phyloP scores from a whole-genome alignment of 352 stramenopile genomes.

The Globisporangium acanthophoron region DNA sequence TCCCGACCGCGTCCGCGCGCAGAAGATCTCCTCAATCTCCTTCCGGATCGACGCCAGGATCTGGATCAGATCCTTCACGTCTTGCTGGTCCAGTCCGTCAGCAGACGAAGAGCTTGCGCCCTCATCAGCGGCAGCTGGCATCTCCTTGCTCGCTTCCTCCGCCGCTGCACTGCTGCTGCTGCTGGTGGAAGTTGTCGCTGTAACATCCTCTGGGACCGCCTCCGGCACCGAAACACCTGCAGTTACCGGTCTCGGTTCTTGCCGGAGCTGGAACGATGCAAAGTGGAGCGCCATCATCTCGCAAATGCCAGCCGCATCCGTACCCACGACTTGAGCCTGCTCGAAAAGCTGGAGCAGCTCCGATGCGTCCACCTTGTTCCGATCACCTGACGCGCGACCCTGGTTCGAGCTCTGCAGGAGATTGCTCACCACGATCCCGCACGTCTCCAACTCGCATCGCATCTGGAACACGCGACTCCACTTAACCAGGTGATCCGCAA shows the following conservation, averaged over 20 bases:
- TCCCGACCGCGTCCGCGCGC: constrained; percentile 47
- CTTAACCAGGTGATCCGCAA: constrained; percentile 28
- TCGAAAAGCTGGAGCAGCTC: constrained; percentile 22
- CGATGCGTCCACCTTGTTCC: constrained; percentile 10
- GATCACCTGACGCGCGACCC: constrained; percentile 12
- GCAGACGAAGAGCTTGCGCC: neutral
- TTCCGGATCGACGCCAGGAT: constrained; percentile 48
- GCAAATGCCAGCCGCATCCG: constrained; percentile 21
- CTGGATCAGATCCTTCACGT: constrained; percentile 57
- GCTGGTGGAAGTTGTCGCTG: neutral
- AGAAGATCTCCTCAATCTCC: constrained; percentile 32
- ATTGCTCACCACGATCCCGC: constrained; percentile 28
- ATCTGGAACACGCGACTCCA: constrained; percentile 44
- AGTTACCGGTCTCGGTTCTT: constrained; percentile 1
- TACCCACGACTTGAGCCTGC: constrained; percentile 25
- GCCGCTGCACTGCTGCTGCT: neutral
- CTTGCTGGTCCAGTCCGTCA: constrained; percentile 23
- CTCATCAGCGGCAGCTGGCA: neutral
- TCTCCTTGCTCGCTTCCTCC: too few species aligned
- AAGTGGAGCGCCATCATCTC: constrained; percentile 42
- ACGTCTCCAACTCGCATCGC: constrained; percentile 26
- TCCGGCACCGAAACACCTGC: neutral
- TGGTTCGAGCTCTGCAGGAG: constrained; percentile 3
- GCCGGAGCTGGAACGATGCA: constrained; percentile 28
- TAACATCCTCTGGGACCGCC: neutral